Evolutionary conservation across 805 yeast genomes (phyloP).

Genomic region (Starmerella sirachaensis): DNA sequence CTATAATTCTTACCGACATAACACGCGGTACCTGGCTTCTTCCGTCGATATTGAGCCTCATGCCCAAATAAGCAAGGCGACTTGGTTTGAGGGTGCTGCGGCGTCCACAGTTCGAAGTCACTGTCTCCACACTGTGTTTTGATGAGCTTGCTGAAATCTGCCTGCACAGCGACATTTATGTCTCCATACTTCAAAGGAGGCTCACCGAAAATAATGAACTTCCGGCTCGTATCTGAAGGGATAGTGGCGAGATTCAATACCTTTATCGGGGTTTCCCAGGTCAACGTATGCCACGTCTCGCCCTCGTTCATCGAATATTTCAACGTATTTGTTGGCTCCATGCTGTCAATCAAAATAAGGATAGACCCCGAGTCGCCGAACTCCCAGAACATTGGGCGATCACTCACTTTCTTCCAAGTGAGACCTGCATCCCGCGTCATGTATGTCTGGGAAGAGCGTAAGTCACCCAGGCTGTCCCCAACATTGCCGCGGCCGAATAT

Average conservation of each 20-base stretch:
- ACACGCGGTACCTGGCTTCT: constrained; percentile 51
- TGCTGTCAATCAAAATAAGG: constrained; percentile 54
- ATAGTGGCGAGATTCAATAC: constrained; percentile 74
- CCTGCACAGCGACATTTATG: constrained; percentile 36
- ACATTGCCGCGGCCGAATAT: constrained; percentile 90
- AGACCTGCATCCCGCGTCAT: constrained; percentile 84
- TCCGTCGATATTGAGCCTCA: constrained; percentile 46
- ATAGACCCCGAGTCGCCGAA: constrained; percentile 92
- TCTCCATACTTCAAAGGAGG: constrained; percentile 37
- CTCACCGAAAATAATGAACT: constrained; percentile 53
- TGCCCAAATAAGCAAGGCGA: constrained; percentile 58
- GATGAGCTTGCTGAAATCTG: constrained; percentile 47
- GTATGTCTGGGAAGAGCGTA: constrained; percentile 53
- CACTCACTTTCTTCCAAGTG: constrained; percentile 68
- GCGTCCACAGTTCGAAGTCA: constrained; percentile 57
- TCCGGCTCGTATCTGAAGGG: constrained; percentile 79
- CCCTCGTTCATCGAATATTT: constrained; percentile 73
- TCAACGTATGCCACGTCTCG: constrained; percentile 52
- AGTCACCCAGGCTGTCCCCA: constrained; percentile 45
- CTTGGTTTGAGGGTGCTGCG: constrained; percentile 41
- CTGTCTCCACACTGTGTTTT: constrained; percentile 46
- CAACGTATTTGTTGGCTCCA: constrained; percentile 45
- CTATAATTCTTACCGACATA: constrained; percentile 31
- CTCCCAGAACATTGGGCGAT: constrained; percentile 83
- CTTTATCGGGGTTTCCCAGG: constrained; percentile 46